phyloP scores from a whole-genome alignment of 2,329 filamentous ascomycete species.

The Epicoccum nigrum region DNA sequence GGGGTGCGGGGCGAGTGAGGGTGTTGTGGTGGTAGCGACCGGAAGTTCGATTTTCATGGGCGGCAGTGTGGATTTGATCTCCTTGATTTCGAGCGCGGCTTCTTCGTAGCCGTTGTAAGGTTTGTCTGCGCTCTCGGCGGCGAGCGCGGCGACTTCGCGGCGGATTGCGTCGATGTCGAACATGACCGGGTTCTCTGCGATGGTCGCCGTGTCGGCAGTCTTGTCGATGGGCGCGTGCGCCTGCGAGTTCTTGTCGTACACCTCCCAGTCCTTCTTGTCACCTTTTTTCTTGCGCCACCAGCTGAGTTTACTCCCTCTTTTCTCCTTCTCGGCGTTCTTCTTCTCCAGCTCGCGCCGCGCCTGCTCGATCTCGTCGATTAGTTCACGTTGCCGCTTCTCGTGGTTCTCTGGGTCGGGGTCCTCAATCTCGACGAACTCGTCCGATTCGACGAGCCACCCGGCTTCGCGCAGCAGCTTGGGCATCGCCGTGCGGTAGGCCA shows the following conservation, averaged over 20 bases:
- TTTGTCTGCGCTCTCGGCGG: slow-evolving; percentile 62
- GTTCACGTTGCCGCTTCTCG: slow-evolving; percentile 81
- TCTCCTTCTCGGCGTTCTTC: slow-evolving; percentile 65
- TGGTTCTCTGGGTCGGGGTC: slow-evolving; percentile 97
- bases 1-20: slow-evolving; percentile 26
- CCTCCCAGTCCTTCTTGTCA: slow-evolving; percentile 90
- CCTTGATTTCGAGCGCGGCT: slow-evolving; percentile 66
- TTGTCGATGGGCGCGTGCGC: slow-evolving; percentile 38
- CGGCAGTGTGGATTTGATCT: slow-evolving; percentile 86
- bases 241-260: slow-evolving; percentile 76
- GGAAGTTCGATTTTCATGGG: slow-evolving; percentile 76
- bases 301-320: slow-evolving; percentile 63
- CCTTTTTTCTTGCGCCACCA: slow-evolving; percentile 84
- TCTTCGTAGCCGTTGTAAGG: slow-evolving; percentile 33
- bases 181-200: slow-evolving; percentile 68
- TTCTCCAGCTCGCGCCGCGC: slow-evolving; percentile 85
- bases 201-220: slow-evolving; percentile 55
- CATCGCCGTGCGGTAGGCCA: slow-evolving; percentile 95
- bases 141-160: slow-evolving; percentile 70
- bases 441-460: slow-evolving; percentile 88
- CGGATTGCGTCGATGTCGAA: slow-evolving; percentile 97
- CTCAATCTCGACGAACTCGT: slow-evolving; percentile 96
- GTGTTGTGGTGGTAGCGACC: slow-evolving; percentile 20
- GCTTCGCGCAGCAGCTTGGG: slow-evolving; percentile 83
- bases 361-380: slow-evolving; percentile 96